phyloP scores from a whole-genome alignment of 1,139 yeast genomes.

The Zygosaccharomyces pseudobailii region DNA sequence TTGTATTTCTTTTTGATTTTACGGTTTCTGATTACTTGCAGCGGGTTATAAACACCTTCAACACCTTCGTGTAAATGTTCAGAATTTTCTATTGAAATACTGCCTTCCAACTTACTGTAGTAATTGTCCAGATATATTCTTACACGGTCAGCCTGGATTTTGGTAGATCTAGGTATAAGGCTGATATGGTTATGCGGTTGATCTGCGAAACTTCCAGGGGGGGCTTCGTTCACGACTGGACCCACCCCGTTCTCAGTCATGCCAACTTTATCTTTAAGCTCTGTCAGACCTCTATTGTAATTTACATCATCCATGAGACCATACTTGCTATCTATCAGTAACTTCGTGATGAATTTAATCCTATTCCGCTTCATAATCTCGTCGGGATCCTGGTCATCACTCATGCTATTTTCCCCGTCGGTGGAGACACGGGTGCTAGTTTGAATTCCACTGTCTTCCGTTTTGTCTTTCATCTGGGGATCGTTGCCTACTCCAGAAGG shows the following conservation, averaged over 20 bases:
- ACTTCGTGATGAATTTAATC: slow-evolving; percentile 23
- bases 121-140: slow-evolving; percentile 32
- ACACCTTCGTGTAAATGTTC: slow-evolving; percentile 36
- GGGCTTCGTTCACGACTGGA: slow-evolving; percentile 1
- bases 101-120: slow-evolving; percentile 28
- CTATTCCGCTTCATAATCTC: slow-evolving; percentile 14
- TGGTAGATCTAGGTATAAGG: slow-evolving; percentile 21
- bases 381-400: not conserved
- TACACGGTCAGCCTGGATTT: slow-evolving; percentile 31
- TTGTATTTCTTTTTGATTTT: slow-evolving; percentile 45
- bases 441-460: not conserved
- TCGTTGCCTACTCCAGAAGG: not conserved
- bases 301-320: slow-evolving; percentile 33
- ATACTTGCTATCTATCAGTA: slow-evolving; percentile 28
- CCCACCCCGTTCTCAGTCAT: not conserved
- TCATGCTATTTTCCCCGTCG: slow-evolving; percentile 1
- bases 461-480: not conserved
- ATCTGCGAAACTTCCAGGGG: slow-evolving; percentile 1
- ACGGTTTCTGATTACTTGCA: slow-evolving; percentile 73
- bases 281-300: slow-evolving; percentile 13
- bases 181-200: not conserved
- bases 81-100: slow-evolving; percentile 14
- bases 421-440: slow-evolving; percentile 1
- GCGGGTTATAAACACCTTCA: slow-evolving; percentile 73
- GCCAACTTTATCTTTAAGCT: slow-evolving; percentile 2